phyloP scores from a whole-genome alignment of 2,329 filamentous ascomycete genomes.

The Lasiodiplodia citricola region DNA sequence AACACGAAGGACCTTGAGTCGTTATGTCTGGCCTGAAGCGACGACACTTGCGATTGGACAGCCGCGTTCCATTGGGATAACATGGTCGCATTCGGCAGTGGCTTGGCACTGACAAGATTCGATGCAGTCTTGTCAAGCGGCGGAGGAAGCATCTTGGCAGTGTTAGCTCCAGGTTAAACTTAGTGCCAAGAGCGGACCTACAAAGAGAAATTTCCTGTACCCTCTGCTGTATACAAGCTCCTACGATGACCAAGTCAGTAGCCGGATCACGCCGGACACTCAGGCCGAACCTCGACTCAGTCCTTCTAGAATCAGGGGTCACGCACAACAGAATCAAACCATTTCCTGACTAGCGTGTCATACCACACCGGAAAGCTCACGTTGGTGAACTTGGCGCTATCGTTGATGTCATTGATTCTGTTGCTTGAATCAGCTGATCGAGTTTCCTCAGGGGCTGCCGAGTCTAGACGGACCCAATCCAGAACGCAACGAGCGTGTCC shows the following conservation, averaged over 20 bases:
- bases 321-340: constrained; percentile 41
- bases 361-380: constrained; percentile 55
- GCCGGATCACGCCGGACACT: background rate
- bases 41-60: constrained; percentile 40
- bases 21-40: constrained; percentile 40
- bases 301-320: background rate
- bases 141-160: constrained; percentile 52
- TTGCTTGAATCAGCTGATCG: background rate
- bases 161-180: background rate
- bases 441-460: constrained; percentile 23
- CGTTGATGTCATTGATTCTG: constrained; percentile 61
- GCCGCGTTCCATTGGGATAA: constrained; percentile 53
- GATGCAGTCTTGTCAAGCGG: constrained; percentile 54
- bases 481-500: constrained; percentile 55
- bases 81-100: constrained; percentile 54
- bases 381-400: constrained; percentile 50
- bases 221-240: constrained; percentile 50
- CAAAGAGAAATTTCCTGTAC: constrained; percentile 54
- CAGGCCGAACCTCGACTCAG: background rate
- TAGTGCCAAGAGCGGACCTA: background rate
- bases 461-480: constrained; percentile 51
- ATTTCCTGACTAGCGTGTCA: constrained; percentile 45
- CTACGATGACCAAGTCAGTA: constrained; percentile 31
- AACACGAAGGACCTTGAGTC: constrained; percentile 50
- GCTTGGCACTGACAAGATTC: constrained; percentile 41